Conservation (phyloP, 2,329 filamentous ascomycete genomes). For the Penicillium sp. region DNA sequence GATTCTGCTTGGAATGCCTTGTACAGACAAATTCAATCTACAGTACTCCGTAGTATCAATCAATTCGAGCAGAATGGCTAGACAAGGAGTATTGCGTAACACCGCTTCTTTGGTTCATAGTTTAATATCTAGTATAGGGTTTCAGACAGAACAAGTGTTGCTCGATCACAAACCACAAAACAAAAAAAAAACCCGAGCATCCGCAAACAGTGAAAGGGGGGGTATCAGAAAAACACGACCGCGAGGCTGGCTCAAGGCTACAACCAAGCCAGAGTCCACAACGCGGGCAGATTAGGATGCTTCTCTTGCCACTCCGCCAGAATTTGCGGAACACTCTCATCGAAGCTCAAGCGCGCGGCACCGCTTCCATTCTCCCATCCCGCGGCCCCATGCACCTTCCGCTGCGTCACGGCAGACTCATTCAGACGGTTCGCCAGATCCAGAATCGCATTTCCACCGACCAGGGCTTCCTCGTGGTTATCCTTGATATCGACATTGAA, state of each 20-base stretch:
- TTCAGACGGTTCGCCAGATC: constrained; percentile 89
- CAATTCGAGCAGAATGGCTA: background rate
- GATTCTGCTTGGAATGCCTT: background rate
- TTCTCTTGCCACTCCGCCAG: constrained; percentile 91
- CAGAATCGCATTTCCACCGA: constrained; percentile 89
- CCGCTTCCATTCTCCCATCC: constrained; percentile 74
- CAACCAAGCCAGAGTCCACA: constrained; percentile 97
- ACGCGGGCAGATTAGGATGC: constrained; percentile 87
- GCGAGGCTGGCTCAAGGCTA: constrained; percentile 49
- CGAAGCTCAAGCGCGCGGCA: constrained; percentile 76
- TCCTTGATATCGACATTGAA: constrained; percentile 99
- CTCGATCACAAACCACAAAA: background rate
- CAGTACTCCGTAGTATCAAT: too few relatives aligned
- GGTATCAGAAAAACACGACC: constrained; percentile 28
- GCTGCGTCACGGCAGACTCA: constrained; percentile 76
- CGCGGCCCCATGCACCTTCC: constrained; percentile 66
- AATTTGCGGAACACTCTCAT: constrained; percentile 91
- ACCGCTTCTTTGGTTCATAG: background rate
- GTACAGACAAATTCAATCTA: background rate
- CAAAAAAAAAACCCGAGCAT: background rate
- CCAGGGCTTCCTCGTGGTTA: constrained; percentile 93
- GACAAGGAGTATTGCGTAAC: background rate
- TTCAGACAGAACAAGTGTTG: background rate
- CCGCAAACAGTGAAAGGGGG: constrained; percentile 8
- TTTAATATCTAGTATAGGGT: background rate